Evolutionary conservation across 768 basidiomycete genomes (phyloP).

Genomic region (Lactarius hatsudake): DNA sequence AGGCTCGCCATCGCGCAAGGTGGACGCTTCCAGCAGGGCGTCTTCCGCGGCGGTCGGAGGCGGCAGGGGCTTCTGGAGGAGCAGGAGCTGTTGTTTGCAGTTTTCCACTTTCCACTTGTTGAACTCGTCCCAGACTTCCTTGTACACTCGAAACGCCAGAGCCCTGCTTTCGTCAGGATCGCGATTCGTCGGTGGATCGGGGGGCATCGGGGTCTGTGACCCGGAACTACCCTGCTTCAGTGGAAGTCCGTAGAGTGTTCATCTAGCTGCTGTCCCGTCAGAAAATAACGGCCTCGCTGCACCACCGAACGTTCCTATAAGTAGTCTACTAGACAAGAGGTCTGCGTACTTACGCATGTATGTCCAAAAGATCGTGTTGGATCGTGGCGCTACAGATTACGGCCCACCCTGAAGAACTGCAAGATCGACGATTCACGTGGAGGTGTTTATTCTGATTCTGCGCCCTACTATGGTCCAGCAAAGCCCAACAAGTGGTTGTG

Average conservation of each 20-base stretch:
- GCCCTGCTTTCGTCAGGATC: background rate
- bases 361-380: too few relatives aligned
- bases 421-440: background rate
- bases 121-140: conserved; percentile 32
- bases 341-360: background rate
- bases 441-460: background rate
- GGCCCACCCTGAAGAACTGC: too few relatives aligned
- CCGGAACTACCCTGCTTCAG: background rate
- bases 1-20: background rate
- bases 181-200: background rate
- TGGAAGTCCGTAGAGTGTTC: background rate
- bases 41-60: conserved; percentile 7
- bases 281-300: background rate
- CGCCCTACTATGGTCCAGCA: background rate
- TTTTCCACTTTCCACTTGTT: conserved; percentile 30
- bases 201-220: background rate
- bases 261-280: background rate
- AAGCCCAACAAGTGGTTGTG: background rate
- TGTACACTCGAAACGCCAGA: conserved; percentile 24
- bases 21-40: background rate
- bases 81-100: conserved; percentile 22
- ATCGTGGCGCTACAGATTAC: too few relatives aligned
- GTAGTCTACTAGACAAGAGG: background rate
- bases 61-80: conserved; percentile 21
- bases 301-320: background rate